A percentile compares a stretch with the other conserved stretches of the same genome.
These are phyloP conservation scores for Triticum monococcum DNA, from an alignment of 176 grass and related monocot genomes.

Conservation along the genomic window DNA sequence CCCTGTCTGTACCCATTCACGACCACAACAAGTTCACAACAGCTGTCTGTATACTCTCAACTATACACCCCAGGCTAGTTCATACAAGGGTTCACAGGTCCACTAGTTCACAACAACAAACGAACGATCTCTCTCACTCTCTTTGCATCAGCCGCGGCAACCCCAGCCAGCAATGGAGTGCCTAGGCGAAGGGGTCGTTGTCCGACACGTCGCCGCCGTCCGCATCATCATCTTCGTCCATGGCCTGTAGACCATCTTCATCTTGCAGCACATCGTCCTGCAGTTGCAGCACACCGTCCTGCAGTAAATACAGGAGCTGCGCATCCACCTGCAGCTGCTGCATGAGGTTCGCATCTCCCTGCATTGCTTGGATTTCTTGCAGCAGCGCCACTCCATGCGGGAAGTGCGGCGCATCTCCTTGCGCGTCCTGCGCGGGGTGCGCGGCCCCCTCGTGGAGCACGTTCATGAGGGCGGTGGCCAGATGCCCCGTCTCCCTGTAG, in stretches of 20 bases:
- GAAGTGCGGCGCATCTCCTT: too few species aligned
- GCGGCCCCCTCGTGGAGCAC: constrained; percentile 30
- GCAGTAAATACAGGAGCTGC: not conserved
- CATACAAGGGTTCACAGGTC: not conserved
- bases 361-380: too few species aligned
- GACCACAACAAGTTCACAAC: too few species aligned
- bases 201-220: not conserved
- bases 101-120: not conserved
- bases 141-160: not conserved
- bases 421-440: not conserved
- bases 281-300: not conserved
- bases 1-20: too few species aligned
- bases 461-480: constrained; percentile 18
- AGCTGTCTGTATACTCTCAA: too few species aligned
- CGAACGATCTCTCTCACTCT: not conserved
- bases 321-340: too few species aligned
- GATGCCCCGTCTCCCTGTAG: constrained; percentile 37
- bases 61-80: too few species aligned
- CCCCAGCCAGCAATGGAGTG: not conserved
- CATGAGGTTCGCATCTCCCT: too few species aligned
- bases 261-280: not conserved
- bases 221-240: constrained; percentile 33
- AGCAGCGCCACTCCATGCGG: too few species aligned
- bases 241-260: not conserved
- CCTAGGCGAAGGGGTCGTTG: constrained; percentile 30